phyloP scores from a whole-genome alignment of 2,329 filamentous ascomycete species.

The Fonsecaea pedrosoi region DNA sequence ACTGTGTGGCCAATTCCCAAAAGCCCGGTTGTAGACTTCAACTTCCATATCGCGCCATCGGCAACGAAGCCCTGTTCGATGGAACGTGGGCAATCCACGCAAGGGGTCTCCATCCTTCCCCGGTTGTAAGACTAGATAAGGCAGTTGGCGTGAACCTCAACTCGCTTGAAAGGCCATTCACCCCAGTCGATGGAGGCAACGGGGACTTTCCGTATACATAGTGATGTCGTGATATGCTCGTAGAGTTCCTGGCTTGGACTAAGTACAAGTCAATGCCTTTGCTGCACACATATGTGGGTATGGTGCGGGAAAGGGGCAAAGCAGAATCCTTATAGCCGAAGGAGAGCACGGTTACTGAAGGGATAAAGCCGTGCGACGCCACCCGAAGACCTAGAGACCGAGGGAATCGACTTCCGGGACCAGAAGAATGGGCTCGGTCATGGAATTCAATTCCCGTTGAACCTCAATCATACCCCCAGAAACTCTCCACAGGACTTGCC shows the following conservation, averaged over 20 bases:
- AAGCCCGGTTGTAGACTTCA: slow-evolving; percentile 4
- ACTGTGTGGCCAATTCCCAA: not conserved
- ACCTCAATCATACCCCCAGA: not conserved
- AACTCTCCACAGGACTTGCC: not conserved
- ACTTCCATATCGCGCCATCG: not conserved
- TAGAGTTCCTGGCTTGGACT: not conserved
- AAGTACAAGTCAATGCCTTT: not conserved
- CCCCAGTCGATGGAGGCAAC: not conserved
- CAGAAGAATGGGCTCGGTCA: no score
- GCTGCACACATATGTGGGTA: no score
- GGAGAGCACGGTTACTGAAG: not conserved
- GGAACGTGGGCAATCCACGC: not conserved
- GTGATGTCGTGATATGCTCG: not conserved
- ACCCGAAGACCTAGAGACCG: not conserved
- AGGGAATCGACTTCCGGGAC: slow-evolving; percentile 2
- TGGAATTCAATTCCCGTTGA: not conserved
- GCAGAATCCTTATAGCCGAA: not conserved
- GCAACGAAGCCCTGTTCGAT: not conserved
- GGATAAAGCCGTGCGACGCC: not conserved
- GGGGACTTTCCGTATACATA: not conserved
- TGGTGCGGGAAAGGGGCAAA: no score
- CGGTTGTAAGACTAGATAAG: not conserved
- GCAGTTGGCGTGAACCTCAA: not conserved
- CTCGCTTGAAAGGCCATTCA: not conserved
- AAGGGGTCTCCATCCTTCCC: not conserved